Evolutionary conservation across 108 stramenopile species (phyloP).

Genomic region (Nitzschia sp.): DNA sequence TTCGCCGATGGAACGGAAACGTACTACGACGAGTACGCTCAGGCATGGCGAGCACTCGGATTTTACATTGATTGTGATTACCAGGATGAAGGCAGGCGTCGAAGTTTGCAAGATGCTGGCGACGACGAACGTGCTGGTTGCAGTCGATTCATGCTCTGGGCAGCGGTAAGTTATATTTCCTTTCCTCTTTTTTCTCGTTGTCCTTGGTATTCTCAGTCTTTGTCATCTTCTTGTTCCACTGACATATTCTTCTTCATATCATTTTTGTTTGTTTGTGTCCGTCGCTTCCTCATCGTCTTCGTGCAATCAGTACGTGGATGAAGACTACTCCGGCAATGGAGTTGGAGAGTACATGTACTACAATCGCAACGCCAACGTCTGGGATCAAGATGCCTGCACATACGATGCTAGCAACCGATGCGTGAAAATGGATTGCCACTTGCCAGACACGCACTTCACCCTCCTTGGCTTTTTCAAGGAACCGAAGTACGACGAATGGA

Average conservation of each 20-base stretch:
- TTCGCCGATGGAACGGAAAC: no score
- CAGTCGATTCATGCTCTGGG: slow-evolving; percentile 47
- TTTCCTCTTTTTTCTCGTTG: no score
- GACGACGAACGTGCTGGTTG: slow-evolving; percentile 26
- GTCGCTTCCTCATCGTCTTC: background rate
- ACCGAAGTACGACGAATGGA: slow-evolving; percentile 44
- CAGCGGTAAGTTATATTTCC: slow-evolving; percentile 48
- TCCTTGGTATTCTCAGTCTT: no score
- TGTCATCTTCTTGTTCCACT: no score
- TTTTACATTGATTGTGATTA: slow-evolving; percentile 41
- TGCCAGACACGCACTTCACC: slow-evolving; percentile 39
- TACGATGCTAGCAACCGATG: slow-evolving; percentile 32
- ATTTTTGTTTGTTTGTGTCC: background rate
- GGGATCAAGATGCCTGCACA: slow-evolving; percentile 44
- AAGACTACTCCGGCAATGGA: slow-evolving; percentile 48
- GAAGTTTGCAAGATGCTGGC: background rate
- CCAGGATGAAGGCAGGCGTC: background rate
- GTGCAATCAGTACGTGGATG: slow-evolving; percentile 44
- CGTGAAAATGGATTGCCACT: slow-evolving; percentile 67
- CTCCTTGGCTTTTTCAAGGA: slow-evolving; percentile 67
- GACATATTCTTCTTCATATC: no score
- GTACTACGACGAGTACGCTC: no score
- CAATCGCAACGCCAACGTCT: slow-evolving; percentile 21
- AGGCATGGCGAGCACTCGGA: no score
- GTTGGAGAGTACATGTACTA: slow-evolving; percentile 54